These are phyloP conservation scores for Paecilomyces niveus DNA, from an alignment of 2,329 filamentous ascomycete species.

Conservation along the genomic window DNA sequence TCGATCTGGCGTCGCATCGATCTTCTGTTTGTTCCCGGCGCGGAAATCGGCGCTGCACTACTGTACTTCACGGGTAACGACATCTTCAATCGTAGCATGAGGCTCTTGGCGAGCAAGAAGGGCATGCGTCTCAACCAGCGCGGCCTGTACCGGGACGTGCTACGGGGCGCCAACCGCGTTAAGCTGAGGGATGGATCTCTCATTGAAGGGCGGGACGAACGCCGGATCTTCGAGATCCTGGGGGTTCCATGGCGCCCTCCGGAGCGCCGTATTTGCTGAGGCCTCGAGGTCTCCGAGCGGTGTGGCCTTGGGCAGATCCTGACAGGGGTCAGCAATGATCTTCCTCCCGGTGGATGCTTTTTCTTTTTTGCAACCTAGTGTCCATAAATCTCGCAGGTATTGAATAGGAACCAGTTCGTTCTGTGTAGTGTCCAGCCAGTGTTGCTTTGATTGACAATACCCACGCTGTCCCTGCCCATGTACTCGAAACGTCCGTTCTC, in stretches of 20 bases:
- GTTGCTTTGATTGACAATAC: neutral
- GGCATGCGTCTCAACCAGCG: conserved; percentile 79
- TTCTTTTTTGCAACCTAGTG: neutral
- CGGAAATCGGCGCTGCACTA: conserved; percentile 73
- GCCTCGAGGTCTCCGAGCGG: conserved; percentile 6
- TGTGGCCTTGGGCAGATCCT: neutral
- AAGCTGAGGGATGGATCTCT: conserved; percentile 62
- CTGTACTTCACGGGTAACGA: conserved; percentile 97
- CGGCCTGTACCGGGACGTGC: conserved; percentile 66
- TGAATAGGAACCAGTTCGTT: neutral
- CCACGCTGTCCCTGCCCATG: neutral
- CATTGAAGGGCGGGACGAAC: conserved; percentile 69
- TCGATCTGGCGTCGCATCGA: conserved; percentile 74
- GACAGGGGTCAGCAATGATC: neutral
- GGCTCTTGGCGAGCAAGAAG: conserved; percentile 71
- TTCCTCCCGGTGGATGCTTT: neutral
- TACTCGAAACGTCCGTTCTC: neutral
- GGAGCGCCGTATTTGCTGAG: conserved; percentile 65
- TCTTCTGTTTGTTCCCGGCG: conserved; percentile 71
- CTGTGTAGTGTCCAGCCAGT: neutral
- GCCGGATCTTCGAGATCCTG: conserved; percentile 70
- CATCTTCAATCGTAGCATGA: conserved; percentile 83
- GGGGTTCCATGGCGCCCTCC: conserved; percentile 81
- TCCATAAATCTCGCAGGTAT: neutral
- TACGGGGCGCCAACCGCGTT: conserved; percentile 50